Evolutionary conservation across 768 basidiomycete species (phyloP).

Genomic region (Leccinum obscurum): DNA sequence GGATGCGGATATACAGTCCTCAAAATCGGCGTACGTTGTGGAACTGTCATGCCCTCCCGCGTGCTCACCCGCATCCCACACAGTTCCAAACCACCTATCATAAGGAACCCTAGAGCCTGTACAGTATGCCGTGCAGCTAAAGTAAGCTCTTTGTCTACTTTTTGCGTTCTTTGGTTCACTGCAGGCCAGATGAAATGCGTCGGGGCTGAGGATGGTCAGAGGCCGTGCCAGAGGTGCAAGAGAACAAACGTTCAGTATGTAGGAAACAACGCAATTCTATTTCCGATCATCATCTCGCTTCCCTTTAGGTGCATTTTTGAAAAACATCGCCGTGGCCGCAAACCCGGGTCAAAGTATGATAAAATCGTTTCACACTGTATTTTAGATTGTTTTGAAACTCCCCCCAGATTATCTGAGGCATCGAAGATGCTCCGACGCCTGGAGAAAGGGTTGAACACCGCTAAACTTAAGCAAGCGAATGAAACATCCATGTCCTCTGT

Average conservation of each 20-base stretch:
- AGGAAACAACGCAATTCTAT: conserved; percentile 4
- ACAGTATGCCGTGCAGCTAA: conserved; percentile 85
- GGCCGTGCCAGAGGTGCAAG: conserved; percentile 81
- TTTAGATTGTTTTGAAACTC: conserved; percentile 6
- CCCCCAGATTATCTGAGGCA: conserved; percentile 73
- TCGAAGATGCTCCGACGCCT: conserved; percentile 87
- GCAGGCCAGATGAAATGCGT: conserved; percentile 82
- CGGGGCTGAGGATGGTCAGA: conserved; percentile 81
- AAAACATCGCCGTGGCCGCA: conserved; percentile 85
- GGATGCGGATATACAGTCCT: conserved; percentile 30
- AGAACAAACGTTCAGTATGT: conserved; percentile 75
- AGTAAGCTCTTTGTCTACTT: conserved; percentile 39
- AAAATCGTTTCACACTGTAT: conserved; percentile 8
- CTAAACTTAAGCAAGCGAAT: conserved; percentile 66
- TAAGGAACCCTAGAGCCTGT: conserved; percentile 63
- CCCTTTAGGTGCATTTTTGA: conserved; percentile 73
- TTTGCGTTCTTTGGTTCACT: conserved; percentile 18
- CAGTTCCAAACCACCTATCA: conserved; percentile 45
- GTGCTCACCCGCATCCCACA: conserved; percentile 10
- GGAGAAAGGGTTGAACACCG: conserved; percentile 78
- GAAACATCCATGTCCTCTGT: conserved; percentile 35
- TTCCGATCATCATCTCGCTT: conserved; percentile 13
- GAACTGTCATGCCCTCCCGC: conserved; percentile 8
- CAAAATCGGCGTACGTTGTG: conserved; percentile 29
- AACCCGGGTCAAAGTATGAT: conserved; percentile 84